Evolutionary conservation across 371 early-diverging fungal genomes (phyloP), one percentile per base, ranked within the genome.

Genomic region (Mucor lusitanicus): DNA sequence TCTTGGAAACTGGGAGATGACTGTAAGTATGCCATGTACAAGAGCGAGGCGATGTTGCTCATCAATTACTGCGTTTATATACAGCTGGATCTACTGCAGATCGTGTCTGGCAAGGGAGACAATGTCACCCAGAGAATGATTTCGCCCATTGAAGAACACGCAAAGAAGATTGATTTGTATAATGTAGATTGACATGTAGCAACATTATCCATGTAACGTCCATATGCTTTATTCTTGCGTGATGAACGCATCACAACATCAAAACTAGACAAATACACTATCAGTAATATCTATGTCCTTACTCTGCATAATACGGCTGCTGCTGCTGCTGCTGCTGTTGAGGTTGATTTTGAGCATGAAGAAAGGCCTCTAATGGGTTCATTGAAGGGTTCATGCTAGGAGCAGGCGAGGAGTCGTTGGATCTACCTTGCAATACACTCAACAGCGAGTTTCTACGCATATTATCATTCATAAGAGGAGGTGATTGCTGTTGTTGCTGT

Each of bases 1-100:
- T 39, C 78, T 97, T 19, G 83, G 83, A 7, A 83, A 83, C 56
- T 79, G 79, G 77, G 83, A 83, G 53, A 75, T 83, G 76, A 76
- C 74, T 19, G 82, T 82, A 79, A 72, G 77, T 69, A n/a, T n/a
- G 3, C 35, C 21, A 35, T 56, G 6, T 13, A 8, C 30, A 32
- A 5, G 11, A 6, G 32, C 39, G 6, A 39, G 2, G 46, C 2
- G 21, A 11, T 40, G 3, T 40, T 25, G 15, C 17, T 21, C 32
- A 57, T 9, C 17, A 32, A n/a, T 17, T 11, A 19, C 46, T n/a
- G n/a, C n/a, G 35, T 56, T 39, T 17, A 30, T 30, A 19, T 27
- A 13, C 55, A 81, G 81, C n/a, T 74, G 64, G 82, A 82, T 65
- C 53, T 82, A 1, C 33, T 82, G n/a, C 74, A 73, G 32, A 77